Evolutionary conservation across 129 eudicot species (phyloP).

Genomic region (Flaveria brownii): DNA sequence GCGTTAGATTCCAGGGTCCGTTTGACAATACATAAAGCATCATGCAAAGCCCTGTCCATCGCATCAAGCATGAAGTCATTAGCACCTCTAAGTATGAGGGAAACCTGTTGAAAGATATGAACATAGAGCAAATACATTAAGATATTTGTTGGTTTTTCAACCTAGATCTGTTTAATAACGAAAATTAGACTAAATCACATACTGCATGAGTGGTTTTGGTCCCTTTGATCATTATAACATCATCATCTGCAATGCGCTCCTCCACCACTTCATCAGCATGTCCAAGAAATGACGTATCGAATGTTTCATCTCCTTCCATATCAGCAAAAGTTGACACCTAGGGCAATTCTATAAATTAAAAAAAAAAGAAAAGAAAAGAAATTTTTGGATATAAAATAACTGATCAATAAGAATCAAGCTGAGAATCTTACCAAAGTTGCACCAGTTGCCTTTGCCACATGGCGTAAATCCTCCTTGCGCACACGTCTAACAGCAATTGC

Average conservation of each 20-base stretch:
- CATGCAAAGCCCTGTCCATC: too few relatives aligned
- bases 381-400: too few relatives aligned
- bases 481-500: constrained; percentile 97
- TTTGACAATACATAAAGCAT: too few relatives aligned
- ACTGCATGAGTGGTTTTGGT: constrained; percentile 75
- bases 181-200: too few relatives aligned
- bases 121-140: too few relatives aligned
- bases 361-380: too few relatives aligned
- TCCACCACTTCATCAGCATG: constrained; percentile 93
- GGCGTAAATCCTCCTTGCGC: constrained; percentile 84
- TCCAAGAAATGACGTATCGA: constrained; percentile 59
- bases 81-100: too few relatives aligned
- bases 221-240: constrained; percentile 88
- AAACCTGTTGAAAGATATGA: too few relatives aligned
- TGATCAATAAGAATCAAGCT: not conserved
- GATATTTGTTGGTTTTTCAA: too few relatives aligned
- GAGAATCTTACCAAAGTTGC: constrained; percentile 65
- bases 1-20: too few relatives aligned
- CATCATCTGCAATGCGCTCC: constrained; percentile 95
- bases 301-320: constrained; percentile 61
- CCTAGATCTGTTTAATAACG: too few relatives aligned
- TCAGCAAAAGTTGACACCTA: constrained; percentile 97
- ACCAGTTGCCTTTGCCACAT: constrained; percentile 97
- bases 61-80: too few relatives aligned
- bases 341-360: not conserved